Percentiles rank a stretch among this genome's conserved stretches.
These are phyloP conservation scores for Dichomitus squalens DNA, from an alignment of 1,284 basidiomycete species.

Conservation along the genomic window DNA sequence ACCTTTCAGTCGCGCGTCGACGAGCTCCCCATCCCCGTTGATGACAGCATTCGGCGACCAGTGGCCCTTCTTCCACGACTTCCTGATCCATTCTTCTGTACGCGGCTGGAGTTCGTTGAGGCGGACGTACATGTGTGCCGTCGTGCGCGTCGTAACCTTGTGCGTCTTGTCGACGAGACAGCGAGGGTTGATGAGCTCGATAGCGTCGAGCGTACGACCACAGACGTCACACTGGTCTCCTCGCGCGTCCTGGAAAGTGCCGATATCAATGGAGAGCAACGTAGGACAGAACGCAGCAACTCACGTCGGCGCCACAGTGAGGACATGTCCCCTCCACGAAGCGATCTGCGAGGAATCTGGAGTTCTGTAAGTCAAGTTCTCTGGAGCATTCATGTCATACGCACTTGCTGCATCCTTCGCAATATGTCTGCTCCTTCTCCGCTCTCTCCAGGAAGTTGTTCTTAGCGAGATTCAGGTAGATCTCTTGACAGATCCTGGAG, in stretches of 20 bases:
- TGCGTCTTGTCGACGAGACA: constrained; percentile 90
- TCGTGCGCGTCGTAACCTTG: constrained; percentile 71
- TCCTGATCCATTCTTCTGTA: constrained; percentile 89
- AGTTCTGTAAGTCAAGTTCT: constrained; percentile 11
- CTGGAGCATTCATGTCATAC: constrained; percentile 20
- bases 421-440: constrained; percentile 90
- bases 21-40: constrained; percentile 83
- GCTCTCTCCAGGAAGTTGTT: constrained; percentile 81
- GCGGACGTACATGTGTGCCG: constrained; percentile 94
- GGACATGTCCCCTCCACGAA: constrained; percentile 96
- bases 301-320: constrained; percentile 82
- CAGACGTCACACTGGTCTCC: constrained; percentile 99
- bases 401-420: constrained; percentile 86
- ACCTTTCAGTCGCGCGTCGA: constrained; percentile 88
- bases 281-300: constrained; percentile 12
- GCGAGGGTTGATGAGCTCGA: constrained; percentile 94
- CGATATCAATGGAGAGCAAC: not conserved
- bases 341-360: constrained; percentile 90
- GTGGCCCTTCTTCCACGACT: constrained; percentile 78
- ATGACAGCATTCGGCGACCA: constrained; percentile 96
- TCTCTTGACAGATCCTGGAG: constrained; percentile 83
- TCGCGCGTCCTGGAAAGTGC: constrained; percentile 76
- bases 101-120: constrained; percentile 84
- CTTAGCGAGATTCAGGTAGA: constrained; percentile 83
- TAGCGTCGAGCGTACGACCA: constrained; percentile 88